A percentile compares a stretch with the other conserved stretches of the same genome.
Conservation (phyloP, 2,329 filamentous ascomycete species). For the Pseudogymnoascus verrucosus region DNA sequence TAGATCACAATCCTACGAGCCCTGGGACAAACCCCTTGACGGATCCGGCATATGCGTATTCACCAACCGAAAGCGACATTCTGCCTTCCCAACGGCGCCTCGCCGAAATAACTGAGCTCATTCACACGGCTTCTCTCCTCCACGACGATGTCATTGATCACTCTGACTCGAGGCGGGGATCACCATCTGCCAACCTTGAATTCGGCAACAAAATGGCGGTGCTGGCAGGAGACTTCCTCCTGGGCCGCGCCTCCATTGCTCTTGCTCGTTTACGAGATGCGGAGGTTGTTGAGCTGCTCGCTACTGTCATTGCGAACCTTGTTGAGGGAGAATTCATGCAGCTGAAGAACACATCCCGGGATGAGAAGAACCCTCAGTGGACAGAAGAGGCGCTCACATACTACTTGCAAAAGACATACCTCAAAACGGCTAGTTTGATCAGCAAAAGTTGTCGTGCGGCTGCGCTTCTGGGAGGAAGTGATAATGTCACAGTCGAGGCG, state of each 20-base stretch:
- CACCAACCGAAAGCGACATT: conserved; percentile 53
- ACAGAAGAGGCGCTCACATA: conserved; percentile 85
- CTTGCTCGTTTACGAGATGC: conserved; percentile 83
- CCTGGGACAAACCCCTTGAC: conserved; percentile 44
- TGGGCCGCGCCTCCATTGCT: conserved; percentile 88
- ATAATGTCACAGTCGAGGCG: conserved; percentile 74
- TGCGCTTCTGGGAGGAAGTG: conserved; percentile 72
- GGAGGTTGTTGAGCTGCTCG: conserved; percentile 88
- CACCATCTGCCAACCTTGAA: conserved; percentile 82
- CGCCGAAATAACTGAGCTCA: conserved; percentile 94
- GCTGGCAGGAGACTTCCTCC: conserved; percentile 89
- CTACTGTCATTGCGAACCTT: conserved; percentile 93
- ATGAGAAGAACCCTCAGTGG: conserved; percentile 77
- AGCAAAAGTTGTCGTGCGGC: conserved; percentile 91
- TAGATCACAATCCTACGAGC: conserved; percentile 71
- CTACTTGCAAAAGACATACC: conserved; percentile 96
- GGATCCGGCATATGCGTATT: conserved; percentile 22
- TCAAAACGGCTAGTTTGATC: conserved; percentile 93
- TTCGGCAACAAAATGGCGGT: conserved; percentile 99
- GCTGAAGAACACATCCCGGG: conserved; percentile 86
- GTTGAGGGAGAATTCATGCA: conserved; percentile 99
- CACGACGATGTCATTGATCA: conserved; percentile 99
- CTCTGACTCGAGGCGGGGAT: conserved; percentile 73
- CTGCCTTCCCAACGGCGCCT: conserved; percentile 87
- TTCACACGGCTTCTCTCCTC: conserved; percentile 91